Percentiles rank a stretch among this genome's conserved stretches.
phyloP scores from a whole-genome alignment of 345 rosid species.

The Brassica nigra region DNA sequence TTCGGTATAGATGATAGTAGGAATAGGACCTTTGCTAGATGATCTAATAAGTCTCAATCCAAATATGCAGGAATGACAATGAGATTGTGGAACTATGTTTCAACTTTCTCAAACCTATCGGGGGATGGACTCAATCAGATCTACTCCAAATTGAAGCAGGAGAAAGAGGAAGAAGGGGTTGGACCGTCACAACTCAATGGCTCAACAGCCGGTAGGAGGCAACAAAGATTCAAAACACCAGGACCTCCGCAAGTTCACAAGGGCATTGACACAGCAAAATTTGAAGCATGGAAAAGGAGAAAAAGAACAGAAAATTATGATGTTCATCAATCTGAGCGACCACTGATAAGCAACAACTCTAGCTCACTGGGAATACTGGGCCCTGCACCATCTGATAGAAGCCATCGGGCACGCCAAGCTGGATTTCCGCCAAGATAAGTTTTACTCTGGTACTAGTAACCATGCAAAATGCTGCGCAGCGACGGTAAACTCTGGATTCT shows the following conservation, averaged over 20 bases:
- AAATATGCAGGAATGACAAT: slow-evolving; percentile 72
- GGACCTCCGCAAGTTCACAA: slow-evolving; percentile 53
- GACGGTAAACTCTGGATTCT: slow-evolving; percentile 18
- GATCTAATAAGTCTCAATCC: not conserved
- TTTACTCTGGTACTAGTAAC: slow-evolving; percentile 38
- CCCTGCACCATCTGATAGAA: slow-evolving; percentile 84
- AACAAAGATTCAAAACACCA: slow-evolving; percentile 56
- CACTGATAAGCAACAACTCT: slow-evolving; percentile 55
- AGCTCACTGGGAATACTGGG: slow-evolving; percentile 93
- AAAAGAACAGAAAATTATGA: slow-evolving; percentile 64
- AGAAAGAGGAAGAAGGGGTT: slow-evolving; percentile 68
- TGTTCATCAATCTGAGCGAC: slow-evolving; percentile 40
- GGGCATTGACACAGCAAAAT: slow-evolving; percentile 68
- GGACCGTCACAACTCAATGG: slow-evolving; percentile 77
- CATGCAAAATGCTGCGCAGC: slow-evolving; percentile 16
- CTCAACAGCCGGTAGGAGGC: slow-evolving; percentile 50
- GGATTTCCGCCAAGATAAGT: slow-evolving; percentile 67
- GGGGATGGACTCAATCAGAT: slow-evolving; percentile 91
- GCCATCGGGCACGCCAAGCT: slow-evolving; percentile 58
- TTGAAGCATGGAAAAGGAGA: slow-evolving; percentile 91
- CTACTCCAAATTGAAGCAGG: slow-evolving; percentile 84
- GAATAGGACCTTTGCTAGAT: not conserved
- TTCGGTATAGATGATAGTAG: not conserved
- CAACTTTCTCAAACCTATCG: slow-evolving; percentile 87
- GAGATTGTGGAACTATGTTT: slow-evolving; percentile 94